Evolutionary conservation across 805 yeast species (phyloP).

Genomic region (Candida ovalis): DNA sequence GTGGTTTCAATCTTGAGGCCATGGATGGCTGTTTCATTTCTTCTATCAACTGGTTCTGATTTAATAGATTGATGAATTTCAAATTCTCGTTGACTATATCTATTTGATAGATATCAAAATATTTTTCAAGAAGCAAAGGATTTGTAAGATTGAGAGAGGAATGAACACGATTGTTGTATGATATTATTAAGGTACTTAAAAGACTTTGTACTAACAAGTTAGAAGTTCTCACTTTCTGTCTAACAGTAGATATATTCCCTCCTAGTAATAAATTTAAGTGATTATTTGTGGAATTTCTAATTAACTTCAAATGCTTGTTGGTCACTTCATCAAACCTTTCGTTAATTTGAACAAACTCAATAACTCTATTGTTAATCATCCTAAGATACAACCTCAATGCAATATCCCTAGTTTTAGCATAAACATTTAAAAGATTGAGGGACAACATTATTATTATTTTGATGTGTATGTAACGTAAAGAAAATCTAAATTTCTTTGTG

Average conservation of each 20-base stretch:
- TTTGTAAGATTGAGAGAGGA: slow-evolving; percentile 14
- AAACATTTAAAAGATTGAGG: slow-evolving; percentile 12
- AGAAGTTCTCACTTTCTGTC: slow-evolving; percentile 8
- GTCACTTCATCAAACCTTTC: slow-evolving; percentile 15
- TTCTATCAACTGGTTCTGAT: slow-evolving; percentile 14
- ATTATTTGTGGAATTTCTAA: slow-evolving; percentile 8
- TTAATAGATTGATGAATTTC: slow-evolving; percentile 19
- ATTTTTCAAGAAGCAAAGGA: slow-evolving; percentile 18
- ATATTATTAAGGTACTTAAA: slow-evolving; percentile 17
- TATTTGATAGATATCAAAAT: slow-evolving; percentile 24
- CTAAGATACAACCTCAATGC: slow-evolving; percentile 18
- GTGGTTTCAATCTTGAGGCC: slow-evolving; percentile 14
- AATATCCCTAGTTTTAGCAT: slow-evolving; percentile 15
- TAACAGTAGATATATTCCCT: slow-evolving; percentile 3
- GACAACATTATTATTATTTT: slow-evolving; percentile 13
- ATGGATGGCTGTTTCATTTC: slow-evolving; percentile 3
- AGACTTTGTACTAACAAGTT: slow-evolving; percentile 14
- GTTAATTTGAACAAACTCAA: slow-evolving; percentile 9
- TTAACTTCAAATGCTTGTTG: slow-evolving; percentile 7
- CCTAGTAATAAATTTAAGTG: slow-evolving; percentile 9
- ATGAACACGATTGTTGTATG: slow-evolving; percentile 17
- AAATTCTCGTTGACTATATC: slow-evolving; percentile 20
- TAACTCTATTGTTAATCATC: slow-evolving; percentile 15
- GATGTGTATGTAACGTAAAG: slow-evolving; percentile 2
- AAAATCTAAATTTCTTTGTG: slow-evolving; percentile 6